These are phyloP conservation scores for Monoraphidium neglectum DNA, from an alignment of 139 green algal genomes.

Conservation along the genomic window DNA sequence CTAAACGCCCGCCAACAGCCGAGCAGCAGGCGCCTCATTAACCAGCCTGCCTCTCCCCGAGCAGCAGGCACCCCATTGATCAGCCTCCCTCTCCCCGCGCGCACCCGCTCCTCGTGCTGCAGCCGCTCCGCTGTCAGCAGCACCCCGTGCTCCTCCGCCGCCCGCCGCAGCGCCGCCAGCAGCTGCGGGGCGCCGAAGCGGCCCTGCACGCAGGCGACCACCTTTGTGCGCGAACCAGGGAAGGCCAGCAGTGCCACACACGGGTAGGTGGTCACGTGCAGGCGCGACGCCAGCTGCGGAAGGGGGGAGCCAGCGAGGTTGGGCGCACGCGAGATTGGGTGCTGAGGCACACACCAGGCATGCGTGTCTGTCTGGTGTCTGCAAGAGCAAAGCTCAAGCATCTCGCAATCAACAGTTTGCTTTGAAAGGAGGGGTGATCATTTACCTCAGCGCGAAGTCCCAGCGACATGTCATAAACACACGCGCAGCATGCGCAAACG, in stretches of 20 bases:
- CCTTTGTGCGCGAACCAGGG: slow-evolving; percentile 49
- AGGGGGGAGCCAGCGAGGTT: not conserved
- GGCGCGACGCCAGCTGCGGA: slow-evolving; percentile 31
- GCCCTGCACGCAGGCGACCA: slow-evolving; percentile 54
- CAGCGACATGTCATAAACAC: too few relatives aligned
- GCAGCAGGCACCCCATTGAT: not conserved
- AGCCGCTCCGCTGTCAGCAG: slow-evolving; percentile 61
- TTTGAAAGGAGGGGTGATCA: too few relatives aligned
- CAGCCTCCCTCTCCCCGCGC: not conserved
- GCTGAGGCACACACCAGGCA: too few relatives aligned
- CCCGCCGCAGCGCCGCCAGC: slow-evolving; percentile 37
- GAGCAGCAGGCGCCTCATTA: too few relatives aligned
- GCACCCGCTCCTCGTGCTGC: slow-evolving; percentile 64
- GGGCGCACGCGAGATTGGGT: too few relatives aligned
- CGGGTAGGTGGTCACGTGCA: slow-evolving; percentile 67
- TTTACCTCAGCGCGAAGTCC: too few relatives aligned
- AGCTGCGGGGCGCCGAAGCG: slow-evolving; percentile 27
- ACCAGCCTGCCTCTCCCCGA: not conserved
- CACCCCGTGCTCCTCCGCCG: slow-evolving; percentile 52
- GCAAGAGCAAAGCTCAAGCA: too few relatives aligned
- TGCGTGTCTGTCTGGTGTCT: too few relatives aligned
- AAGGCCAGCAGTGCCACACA: slow-evolving; percentile 67
- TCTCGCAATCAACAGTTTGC: too few relatives aligned
- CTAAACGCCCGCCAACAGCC: too few relatives aligned
- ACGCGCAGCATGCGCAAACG: too few relatives aligned